Conservation (phyloP, 2,329 filamentous ascomycete genomes). For the Colletotrichum liriopes region DNA sequence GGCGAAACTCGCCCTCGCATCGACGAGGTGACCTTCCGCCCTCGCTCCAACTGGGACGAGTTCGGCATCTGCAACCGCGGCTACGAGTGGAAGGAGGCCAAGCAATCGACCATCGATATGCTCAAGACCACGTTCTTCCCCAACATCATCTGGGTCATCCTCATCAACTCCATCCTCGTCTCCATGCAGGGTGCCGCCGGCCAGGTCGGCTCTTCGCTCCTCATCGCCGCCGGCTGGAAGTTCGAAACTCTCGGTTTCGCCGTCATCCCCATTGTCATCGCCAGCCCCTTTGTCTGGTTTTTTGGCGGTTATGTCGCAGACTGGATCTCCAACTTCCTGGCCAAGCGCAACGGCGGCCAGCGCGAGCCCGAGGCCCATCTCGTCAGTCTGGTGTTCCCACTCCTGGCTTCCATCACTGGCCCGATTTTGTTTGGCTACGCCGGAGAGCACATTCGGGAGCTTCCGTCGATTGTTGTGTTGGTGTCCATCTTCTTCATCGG, state of each 20-base stretch:
- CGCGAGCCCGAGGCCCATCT: conserved; percentile 55
- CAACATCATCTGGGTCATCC: conserved; percentile 53
- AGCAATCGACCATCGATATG: conserved; percentile 48
- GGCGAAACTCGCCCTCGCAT: conserved; percentile 43
- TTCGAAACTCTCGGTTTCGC: conserved; percentile 50
- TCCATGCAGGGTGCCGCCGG: conserved; percentile 49
- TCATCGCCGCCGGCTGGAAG: conserved; percentile 48
- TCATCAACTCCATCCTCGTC: conserved; percentile 52
- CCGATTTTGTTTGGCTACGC: conserved; percentile 52
- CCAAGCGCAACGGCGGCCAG: conserved; percentile 47
- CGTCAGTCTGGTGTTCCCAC: conserved; percentile 50
- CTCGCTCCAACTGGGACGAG: conserved; percentile 51
- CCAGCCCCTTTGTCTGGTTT: conserved; percentile 43
- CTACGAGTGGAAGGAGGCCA: conserved; percentile 48
- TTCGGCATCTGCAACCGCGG: conserved; percentile 52
- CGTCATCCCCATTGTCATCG: conserved; percentile 43
- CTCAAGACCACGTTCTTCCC: conserved; percentile 54
- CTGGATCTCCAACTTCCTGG: conserved; percentile 48
- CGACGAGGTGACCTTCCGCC: conserved; percentile 42
- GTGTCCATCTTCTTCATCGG: conserved; percentile 49
- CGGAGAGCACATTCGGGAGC: conserved; percentile 45
- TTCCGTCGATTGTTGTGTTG: conserved; percentile 50
- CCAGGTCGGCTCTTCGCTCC: conserved; percentile 46
- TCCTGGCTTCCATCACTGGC: conserved; percentile 49
- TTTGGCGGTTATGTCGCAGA: conserved; percentile 53